Base-by-base conservation (phyloP, 1,139 yeast genomes). In the Suhomyces coccinellae region DNA sequence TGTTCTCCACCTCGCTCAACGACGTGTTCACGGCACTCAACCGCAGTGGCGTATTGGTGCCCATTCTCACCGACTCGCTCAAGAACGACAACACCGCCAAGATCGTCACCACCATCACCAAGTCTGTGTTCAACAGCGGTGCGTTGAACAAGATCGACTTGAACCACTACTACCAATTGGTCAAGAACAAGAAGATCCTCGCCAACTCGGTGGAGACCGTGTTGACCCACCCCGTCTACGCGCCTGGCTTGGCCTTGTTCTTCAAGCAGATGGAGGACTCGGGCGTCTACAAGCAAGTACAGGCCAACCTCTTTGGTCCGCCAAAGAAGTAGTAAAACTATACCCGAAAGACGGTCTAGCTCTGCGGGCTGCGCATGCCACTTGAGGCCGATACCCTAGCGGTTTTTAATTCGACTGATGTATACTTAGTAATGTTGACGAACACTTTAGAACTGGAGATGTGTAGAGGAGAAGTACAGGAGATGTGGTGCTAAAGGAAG, bases 231-330 rank as follows among this genome's bases (percentile, higher is more conserved):
- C 66, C 68, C 1, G 53, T 44, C 6, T 66, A 65, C 55, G 61
- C 66, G 12, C 75, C 76, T 3, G 60, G 65, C 6, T 33, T 71
- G 27, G 78, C 69, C 3, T 51, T 49, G 45, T 46, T 73, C 6
- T 63, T 73, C 46, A 54, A 66, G 42, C 61, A 62, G 42, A 55
- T 69, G 63, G 73, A 73, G 41, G 52, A 56, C 35, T 44, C 49
- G 13, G 79, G 78, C 0, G 66, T 58, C 15, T 71, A 51, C 50
- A 56, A 62, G 33, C 64, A 63, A 28, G 51, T 73, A 14, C 69
- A 67, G 50, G 57, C 54, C 31, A 69, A 68, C 39, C 58, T 73
- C 46, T 71, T 59, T 48, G 78, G 79, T 6, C 31, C 40, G 2
- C 38, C 29, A 3, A 37, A 33, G 15, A 29, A 30, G 32, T 11